Base-by-base conservation (phyloP, 1,284 basidiomycete species). In the Mycosarcoma maydis region DNA sequence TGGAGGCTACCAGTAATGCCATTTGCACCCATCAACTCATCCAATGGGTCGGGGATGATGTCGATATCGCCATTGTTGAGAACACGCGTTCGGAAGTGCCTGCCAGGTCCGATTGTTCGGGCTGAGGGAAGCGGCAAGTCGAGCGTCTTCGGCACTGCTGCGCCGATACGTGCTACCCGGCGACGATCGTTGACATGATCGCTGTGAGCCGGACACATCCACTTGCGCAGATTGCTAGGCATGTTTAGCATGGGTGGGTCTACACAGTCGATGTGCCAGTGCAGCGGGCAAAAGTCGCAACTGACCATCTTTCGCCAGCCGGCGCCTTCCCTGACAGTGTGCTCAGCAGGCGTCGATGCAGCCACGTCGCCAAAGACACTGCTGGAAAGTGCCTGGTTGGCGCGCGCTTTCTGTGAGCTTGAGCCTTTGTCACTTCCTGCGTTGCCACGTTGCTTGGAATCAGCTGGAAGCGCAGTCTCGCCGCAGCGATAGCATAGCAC, bases 181-280 rank as follows among this genome's bases (percentile, higher is more conserved):
- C 55, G 39, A 52, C 74, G 55, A 26, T 75, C 76, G 64, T 91
- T 82, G 56, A 90, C 86, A 65, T 89, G 88, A 62, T 95, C 92
- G 24, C 89, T 89, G 81, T 98, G 95, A 76, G 94, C 92, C 2
- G 96, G 96, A 83, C 95, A 99, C 92, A 95, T 97, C 95, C 96
- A 99, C 83, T 94, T 96, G 84, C 90, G 90, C 68, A 88, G 88
- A 54, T 90, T 88, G 23, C 90, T 87, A 4, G 96, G 96, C 87
- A 98, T 90, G 40, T 86, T 86, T 19, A 90, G 85, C 72, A 97
- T 84, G 3, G 96, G 95, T 17, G 95, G 96, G 74, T 91, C 89
- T 29, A 98, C 85, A 79, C 95, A 99, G 82, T 98, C 95, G 52
- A 98, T 87, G 82, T 99, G 95, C 92, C 95, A 99, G 82, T 95